Evolutionary conservation across 495 filamentous ascomycete genomes (phyloP).

Genomic region (Choiromyces venosus): DNA sequence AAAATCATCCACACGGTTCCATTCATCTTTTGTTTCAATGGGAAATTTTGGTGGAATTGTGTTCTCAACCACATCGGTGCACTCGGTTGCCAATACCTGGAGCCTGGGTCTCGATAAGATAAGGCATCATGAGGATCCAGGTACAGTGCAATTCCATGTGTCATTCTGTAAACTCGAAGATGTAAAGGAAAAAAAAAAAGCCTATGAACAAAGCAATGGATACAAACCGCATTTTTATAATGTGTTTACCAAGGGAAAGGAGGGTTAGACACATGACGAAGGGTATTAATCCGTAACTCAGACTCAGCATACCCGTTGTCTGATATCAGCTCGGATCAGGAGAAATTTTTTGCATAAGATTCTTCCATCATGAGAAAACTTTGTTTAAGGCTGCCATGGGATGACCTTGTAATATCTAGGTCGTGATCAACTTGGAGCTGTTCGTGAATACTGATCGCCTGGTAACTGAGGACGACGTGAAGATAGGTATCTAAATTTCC

Average conservation of each 20-base stretch:
- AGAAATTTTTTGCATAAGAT: neutral
- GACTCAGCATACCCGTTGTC: constrained; percentile 1
- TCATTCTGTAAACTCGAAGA: neutral
- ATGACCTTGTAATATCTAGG: neutral
- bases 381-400: neutral
- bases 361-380: neutral
- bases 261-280: neutral
- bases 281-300: neutral
- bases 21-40: neutral
- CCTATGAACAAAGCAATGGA: neutral
- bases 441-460: neutral
- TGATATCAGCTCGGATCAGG: constrained; percentile 3
- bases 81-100: neutral
- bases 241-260: neutral
- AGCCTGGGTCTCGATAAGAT: neutral
- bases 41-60: neutral
- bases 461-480: neutral
- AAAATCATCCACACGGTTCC: neutral
- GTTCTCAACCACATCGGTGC: neutral
- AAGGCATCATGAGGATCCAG: neutral
- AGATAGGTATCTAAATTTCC: neutral
- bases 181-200: neutral
- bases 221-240: neutral
- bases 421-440: neutral
- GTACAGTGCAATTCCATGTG: neutral